Evolutionary conservation across 345 rosid genomes (phyloP), one percentile per base, ranked within the genome.

Genomic region (Lepidium africanum): DNA sequence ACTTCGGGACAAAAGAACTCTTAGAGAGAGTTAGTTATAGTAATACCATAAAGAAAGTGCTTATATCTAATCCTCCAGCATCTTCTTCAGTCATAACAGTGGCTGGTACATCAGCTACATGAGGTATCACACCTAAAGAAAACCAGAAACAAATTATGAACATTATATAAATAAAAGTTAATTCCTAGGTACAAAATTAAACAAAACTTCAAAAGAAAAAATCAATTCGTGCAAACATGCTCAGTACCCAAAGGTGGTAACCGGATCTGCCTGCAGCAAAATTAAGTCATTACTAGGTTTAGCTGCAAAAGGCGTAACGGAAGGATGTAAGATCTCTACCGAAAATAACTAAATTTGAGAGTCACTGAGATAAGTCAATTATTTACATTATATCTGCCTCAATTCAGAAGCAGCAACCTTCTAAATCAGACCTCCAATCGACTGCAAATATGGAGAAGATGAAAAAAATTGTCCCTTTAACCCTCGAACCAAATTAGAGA

Each of bases 71-170:
- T 23, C 55, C 73, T 51, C 59, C 64, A 35, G 56, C 80, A 68
- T 69, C 72, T 71, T 76, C 27, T 14, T 47, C 49, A 59, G 64
- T 59, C 63, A 59, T 53, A 32, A 42, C 7, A 65, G 69, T 54
- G 40, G 71, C 67, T 30, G 69, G 67, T 13, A 43, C 50, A 32
- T 69, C 61, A 5, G 62, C 63, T 23, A 43, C 66, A 33, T 57
- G 58, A 33, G 76, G 60, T n/a, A 59, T 21, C 32, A 47, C 71
- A 73, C 78, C 96, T 88, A 84, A 30, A 68, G 41, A 60, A 25
- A 13, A 27, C 4, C 17, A 65, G 7, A 49, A 68, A 40, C 56
- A 59, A 50, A 67, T 16, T 6, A 54, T 68, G 11, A 74, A 59
- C 15, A 37, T 46, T 40, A 63, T 15, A 32, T 14, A 7, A 65